Percentiles rank a stretch among this genome's conserved stretches.
These are phyloP conservation scores for Ogataea chonburiensis DNA, from an alignment of 805 yeast genomes.

Conservation along the genomic window DNA sequence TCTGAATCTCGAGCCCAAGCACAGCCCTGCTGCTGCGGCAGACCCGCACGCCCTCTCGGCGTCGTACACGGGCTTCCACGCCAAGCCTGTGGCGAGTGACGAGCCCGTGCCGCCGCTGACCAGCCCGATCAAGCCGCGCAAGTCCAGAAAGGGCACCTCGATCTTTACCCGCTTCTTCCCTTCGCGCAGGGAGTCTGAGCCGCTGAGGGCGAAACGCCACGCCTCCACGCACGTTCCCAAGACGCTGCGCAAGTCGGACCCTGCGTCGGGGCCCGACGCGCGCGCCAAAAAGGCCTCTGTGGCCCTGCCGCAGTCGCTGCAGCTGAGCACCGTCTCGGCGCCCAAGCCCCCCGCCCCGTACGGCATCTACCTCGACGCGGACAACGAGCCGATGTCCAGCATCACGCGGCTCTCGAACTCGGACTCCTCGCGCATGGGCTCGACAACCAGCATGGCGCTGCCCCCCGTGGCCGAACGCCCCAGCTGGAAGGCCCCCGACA, in stretches of 20 bases:
- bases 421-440: conserved; percentile 26
- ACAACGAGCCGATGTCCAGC: conserved; percentile 21
- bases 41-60: conserved; percentile 17
- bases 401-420: conserved; percentile 21
- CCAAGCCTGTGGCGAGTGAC: conserved; percentile 16
- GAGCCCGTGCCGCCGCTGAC: conserved; percentile 18
- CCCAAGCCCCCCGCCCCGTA: conserved; percentile 9
- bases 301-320: not conserved
- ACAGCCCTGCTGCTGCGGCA: not conserved
- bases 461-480: conserved; percentile 12
- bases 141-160: conserved; percentile 23
- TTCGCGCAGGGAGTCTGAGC: conserved; percentile 30
- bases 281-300: conserved; percentile 7
- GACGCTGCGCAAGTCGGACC: conserved; percentile 15
- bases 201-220: conserved; percentile 6
- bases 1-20: conserved; percentile 2
- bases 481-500: conserved; percentile 57
- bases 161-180: conserved; percentile 28
- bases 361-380: conserved; percentile 29
- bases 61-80: conserved; percentile 34
- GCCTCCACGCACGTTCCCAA: conserved; percentile 3
- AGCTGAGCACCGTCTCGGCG: too few relatives aligned
- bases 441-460: conserved; percentile 20
- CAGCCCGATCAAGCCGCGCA: conserved; percentile 23
- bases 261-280: not conserved